These are phyloP conservation scores for Plectosphaerella cucumerina DNA, from an alignment of 2,329 filamentous ascomycete species.

Conservation along the genomic window DNA sequence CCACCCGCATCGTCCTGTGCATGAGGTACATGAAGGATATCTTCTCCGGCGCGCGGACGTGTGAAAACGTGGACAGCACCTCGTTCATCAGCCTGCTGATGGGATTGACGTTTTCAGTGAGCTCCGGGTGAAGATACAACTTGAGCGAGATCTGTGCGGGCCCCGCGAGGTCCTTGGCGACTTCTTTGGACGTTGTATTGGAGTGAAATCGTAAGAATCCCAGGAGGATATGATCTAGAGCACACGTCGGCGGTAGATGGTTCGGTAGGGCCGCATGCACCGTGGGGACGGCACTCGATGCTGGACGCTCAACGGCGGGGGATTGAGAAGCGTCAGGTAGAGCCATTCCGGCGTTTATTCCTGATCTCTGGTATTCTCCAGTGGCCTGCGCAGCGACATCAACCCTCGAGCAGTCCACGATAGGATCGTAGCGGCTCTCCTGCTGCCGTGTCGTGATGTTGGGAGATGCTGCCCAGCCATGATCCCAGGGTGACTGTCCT, in stretches of 20 bases:
- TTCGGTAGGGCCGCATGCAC: not conserved
- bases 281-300: not conserved
- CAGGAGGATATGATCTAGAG: conserved; percentile 1
- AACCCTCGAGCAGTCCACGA: not conserved
- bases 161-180: not conserved
- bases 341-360: not conserved
- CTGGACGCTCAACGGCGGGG: not conserved
- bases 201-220: conserved; percentile 1
- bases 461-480: not conserved
- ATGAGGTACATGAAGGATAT: conserved; percentile 4
- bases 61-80: conserved; percentile 1
- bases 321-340: not conserved
- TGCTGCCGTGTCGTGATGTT: not conserved
- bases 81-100: not conserved
- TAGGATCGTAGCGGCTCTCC: not conserved
- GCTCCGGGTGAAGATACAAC: not conserved
- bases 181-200: not conserved
- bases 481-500: not conserved
- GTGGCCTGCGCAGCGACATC: not conserved
- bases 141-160: not conserved
- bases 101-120: not conserved
- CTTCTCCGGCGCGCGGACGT: conserved; percentile 2
- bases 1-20: conserved; percentile 1
- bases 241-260: not conserved
- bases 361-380: not conserved